A percentile compares a stretch with the other conserved stretches of the same genome.
Evolutionary conservation across 2,329 filamentous ascomycete species (phyloP).

Genomic region (Scedosporium aurantiacum): DNA sequence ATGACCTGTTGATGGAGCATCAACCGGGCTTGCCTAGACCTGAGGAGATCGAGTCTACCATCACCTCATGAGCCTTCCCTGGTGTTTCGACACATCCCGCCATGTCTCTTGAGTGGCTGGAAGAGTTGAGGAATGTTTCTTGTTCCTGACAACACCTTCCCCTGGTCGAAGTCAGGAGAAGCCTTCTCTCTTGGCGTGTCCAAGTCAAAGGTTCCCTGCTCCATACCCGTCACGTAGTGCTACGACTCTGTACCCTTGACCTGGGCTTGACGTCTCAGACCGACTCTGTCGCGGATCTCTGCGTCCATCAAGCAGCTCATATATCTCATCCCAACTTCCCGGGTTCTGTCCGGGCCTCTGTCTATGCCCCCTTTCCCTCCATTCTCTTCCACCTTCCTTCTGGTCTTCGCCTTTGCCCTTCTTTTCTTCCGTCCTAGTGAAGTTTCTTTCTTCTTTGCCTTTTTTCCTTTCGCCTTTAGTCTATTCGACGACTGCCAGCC

Average conservation of each 20-base stretch:
- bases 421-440: neutral
- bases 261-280: conserved; percentile 4
- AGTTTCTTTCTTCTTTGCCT: neutral
- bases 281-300: conserved; percentile 7
- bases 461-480: neutral
- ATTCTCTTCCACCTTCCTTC: neutral
- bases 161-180: neutral
- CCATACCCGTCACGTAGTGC: neutral
- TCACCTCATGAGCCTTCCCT: neutral
- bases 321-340: conserved; percentile 6
- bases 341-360: neutral
- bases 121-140: conserved; percentile 4
- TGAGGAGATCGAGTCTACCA: neutral
- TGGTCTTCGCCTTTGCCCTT: neutral
- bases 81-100: conserved; percentile 3
- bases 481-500: conserved; percentile 5
- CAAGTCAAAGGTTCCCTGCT: neutral
- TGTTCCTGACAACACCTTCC: neutral
- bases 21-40: conserved; percentile 4
- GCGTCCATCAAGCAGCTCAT: conserved; percentile 5
- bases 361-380: neutral
- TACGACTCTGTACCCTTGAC: neutral
- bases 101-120: neutral
- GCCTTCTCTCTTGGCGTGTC: neutral
- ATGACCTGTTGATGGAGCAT: conserved; percentile 1